Evolutionary conservation across 495 filamentous ascomycete genomes (phyloP).

Genomic region (Hyaloscypha bicolor): DNA sequence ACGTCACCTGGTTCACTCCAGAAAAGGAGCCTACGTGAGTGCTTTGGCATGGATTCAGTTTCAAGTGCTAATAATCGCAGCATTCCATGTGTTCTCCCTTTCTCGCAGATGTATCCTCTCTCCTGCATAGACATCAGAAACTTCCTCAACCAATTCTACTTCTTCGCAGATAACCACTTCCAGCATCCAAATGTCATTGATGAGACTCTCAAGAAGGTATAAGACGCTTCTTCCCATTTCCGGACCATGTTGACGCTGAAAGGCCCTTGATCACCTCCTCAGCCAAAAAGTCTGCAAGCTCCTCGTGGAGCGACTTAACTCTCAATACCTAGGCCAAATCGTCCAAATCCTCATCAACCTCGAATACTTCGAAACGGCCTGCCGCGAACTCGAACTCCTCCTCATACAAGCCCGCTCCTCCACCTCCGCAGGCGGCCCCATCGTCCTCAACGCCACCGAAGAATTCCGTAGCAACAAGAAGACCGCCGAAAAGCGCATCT

Average conservation of each 20-base stretch:
- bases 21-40: constrained; percentile 79
- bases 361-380: constrained; percentile 94
- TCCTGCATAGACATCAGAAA: constrained; percentile 98
- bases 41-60: constrained; percentile 25
- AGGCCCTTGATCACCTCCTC: constrained; percentile 87
- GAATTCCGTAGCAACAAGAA: constrained; percentile 90
- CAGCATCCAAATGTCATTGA: constrained; percentile 84
- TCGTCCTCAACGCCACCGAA: constrained; percentile 78
- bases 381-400: constrained; percentile 80
- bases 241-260: background rate
- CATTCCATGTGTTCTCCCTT: constrained; percentile 90
- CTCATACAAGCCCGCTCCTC: constrained; percentile 81
- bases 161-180: constrained; percentile 94
- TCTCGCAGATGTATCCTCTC: constrained; percentile 98
- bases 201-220: constrained; percentile 77
- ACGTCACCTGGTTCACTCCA: constrained; percentile 89
- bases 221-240: constrained; percentile 3
- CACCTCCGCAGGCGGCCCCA: constrained; percentile 69
- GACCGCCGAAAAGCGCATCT: constrained; percentile 94
- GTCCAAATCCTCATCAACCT: constrained; percentile 98
- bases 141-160: constrained; percentile 94
- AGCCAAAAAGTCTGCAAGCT: constrained; percentile 87
- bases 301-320: constrained; percentile 83
- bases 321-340: constrained; percentile 94
- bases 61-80: constrained; percentile 41